These are phyloP conservation scores for Tricholoma furcatifolium DNA, from an alignment of 768 basidiomycete species.

Conservation along the genomic window DNA sequence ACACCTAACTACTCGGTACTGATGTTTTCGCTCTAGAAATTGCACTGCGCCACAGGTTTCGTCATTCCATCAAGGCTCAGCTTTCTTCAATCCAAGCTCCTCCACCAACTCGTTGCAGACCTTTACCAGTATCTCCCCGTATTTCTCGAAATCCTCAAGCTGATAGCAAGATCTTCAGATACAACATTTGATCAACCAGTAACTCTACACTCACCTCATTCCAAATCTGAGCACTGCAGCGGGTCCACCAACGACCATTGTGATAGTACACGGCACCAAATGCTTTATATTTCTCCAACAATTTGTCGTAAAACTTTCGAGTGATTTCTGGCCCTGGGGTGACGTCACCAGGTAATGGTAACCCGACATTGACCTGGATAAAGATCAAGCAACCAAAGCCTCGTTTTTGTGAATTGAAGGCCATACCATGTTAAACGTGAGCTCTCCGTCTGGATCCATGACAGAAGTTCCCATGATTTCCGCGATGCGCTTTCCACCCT, in stretches of 20 bases:
- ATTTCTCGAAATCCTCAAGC: slow-evolving; percentile 42
- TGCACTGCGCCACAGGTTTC: slow-evolving; percentile 15
- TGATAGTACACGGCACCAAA: slow-evolving; percentile 35
- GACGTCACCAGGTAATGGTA: slow-evolving; percentile 34
- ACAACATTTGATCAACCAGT: not conserved
- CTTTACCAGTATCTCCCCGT: slow-evolving; percentile 34
- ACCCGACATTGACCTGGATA: slow-evolving; percentile 37
- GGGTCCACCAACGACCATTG: slow-evolving; percentile 43
- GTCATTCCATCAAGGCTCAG: not conserved
- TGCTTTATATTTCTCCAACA: slow-evolving; percentile 34
- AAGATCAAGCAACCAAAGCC: not conserved
- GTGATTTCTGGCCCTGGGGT: slow-evolving; percentile 21
- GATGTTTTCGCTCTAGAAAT: too few species aligned
- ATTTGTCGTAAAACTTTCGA: slow-evolving; percentile 25
- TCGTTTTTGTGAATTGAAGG: not conserved
- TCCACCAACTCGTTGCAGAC: slow-evolving; percentile 33
- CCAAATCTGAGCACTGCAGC: slow-evolving; percentile 47
- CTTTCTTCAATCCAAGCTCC: slow-evolving; percentile 17
- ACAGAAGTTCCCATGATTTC: slow-evolving; percentile 62
- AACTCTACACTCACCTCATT: slow-evolving; percentile 33
- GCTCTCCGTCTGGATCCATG: slow-evolving; percentile 60
- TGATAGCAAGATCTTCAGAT: slow-evolving; percentile 10
- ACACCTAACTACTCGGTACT: too few species aligned
- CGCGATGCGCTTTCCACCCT: slow-evolving; percentile 64
- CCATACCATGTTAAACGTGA: slow-evolving; percentile 76